phyloP scores from a whole-genome alignment of 208 protist species.

The Acanthamoeba polyphaga region DNA sequence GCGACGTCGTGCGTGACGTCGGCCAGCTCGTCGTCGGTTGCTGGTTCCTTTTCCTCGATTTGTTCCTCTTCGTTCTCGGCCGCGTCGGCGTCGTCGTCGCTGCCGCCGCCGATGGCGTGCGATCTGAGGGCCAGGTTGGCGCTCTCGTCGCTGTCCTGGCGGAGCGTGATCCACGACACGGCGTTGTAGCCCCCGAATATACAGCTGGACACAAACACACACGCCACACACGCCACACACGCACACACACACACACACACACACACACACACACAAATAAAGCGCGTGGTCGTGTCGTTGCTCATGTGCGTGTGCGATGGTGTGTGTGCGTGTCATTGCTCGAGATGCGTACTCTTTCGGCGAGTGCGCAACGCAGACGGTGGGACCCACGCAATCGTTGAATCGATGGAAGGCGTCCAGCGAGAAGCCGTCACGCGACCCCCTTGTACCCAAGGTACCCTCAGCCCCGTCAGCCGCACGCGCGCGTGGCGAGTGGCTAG shows the following conservation, averaged over 20 bases:
- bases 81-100: not conserved
- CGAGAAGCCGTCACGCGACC: constrained; percentile 11
- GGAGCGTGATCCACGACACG: constrained; percentile 14
- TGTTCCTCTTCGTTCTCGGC: not conserved
- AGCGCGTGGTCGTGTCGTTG: not conserved
- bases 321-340: not conserved
- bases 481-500: not conserved
- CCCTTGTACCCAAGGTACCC: not conserved
- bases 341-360: not conserved
- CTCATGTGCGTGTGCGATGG: not conserved
- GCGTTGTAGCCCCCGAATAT: constrained; percentile 19
- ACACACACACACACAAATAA: not conserved
- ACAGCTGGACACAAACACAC: not conserved
- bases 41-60: not conserved
- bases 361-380: not conserved
- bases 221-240: not conserved
- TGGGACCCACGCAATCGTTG: constrained; percentile 6
- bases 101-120: not conserved
- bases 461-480: no score
- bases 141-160: not conserved
- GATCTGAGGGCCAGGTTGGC: not conserved
- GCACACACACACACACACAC: no score
- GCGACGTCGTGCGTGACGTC: no score
- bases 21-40: not conserved
- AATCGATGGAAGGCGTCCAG: not conserved